Evolutionary conservation across 2,329 filamentous ascomycete species (phyloP).

Genomic region (Trichoderma cornu-damae): DNA sequence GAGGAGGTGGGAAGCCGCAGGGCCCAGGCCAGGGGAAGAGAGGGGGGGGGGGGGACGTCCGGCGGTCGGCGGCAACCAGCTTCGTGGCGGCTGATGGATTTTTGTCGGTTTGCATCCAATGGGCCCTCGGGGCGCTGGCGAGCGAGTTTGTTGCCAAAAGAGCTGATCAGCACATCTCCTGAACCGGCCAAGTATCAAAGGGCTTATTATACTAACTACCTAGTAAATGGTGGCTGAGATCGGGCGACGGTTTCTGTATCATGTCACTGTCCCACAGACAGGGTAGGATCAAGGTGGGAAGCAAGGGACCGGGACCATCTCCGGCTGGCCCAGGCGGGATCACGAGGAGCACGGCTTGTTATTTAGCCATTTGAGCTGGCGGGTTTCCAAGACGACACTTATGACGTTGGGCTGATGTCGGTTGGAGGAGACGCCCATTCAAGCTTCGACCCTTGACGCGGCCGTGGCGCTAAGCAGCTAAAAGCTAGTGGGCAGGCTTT

Average conservation of each 20-base stretch:
- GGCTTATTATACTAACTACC: no score
- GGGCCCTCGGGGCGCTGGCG: neutral
- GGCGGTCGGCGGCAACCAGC: slow-evolving; percentile 14
- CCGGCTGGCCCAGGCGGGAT: slow-evolving; percentile 8
- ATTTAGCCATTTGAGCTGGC: neutral
- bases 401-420: slow-evolving; percentile 30
- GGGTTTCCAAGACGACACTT: slow-evolving; percentile 13
- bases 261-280: slow-evolving; percentile 10
- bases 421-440: slow-evolving; percentile 4
- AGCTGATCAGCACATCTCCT: neutral
- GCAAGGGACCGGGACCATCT: slow-evolving; percentile 7
- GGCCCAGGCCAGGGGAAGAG: slow-evolving; percentile 13
- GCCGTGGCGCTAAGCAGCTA: neutral
- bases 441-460: neutral
- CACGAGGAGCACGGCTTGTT: slow-evolving; percentile 13
- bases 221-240: slow-evolving; percentile 1
- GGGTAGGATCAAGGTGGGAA: neutral
- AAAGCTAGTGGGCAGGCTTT: neutral
- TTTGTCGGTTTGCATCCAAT: neutral
- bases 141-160: neutral
- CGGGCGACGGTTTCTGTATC: neutral
- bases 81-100: slow-evolving; percentile 3
- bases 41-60: no score
- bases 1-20: neutral
- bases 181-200: neutral